Evolutionary conservation across 805 yeast species (phyloP).

Genomic region (Tetrapisispora taiwanensis): DNA sequence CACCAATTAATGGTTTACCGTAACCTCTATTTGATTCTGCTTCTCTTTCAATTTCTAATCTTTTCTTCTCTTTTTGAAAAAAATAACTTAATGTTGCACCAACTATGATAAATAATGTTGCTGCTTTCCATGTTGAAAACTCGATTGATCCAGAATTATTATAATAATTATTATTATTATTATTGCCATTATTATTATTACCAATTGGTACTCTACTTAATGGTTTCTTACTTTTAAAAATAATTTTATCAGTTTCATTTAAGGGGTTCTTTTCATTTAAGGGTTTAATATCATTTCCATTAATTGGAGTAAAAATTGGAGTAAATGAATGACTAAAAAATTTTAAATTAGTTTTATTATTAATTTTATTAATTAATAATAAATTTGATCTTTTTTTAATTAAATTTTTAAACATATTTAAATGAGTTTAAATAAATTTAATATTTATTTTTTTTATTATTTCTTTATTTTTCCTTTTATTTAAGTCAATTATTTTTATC

Average conservation of each 20-base stretch:
- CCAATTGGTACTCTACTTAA: conserved; percentile 76
- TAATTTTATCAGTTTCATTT: background rate
- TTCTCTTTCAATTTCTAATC: conserved; percentile 61
- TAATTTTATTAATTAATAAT: background rate
- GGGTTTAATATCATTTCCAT: background rate
- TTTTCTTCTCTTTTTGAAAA: conserved; percentile 67
- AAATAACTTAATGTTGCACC: conserved; percentile 67
- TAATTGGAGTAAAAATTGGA: background rate
- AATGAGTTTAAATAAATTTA: background rate
- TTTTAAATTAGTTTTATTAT: background rate
- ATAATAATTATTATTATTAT: conserved; percentile 4
- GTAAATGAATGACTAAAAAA: background rate
- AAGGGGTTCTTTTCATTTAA: too few relatives aligned
- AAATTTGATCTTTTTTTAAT: background rate
- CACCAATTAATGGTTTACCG: conserved; percentile 91
- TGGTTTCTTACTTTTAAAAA: conserved; percentile 31
- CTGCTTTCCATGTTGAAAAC: conserved; percentile 79
- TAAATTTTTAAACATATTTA: conserved; percentile 1
- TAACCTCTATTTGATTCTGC: conserved; percentile 79
- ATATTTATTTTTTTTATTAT: too few relatives aligned
- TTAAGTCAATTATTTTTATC: too few relatives aligned
- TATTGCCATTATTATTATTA: conserved; percentile 22
- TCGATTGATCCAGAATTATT: conserved; percentile 39
- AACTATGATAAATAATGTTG: conserved; percentile 49
- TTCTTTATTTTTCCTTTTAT: background rate